Percentiles rank a stretch among this genome's conserved stretches.
Evolutionary conservation across 179 eudicot species (phyloP).

Genomic region (Drosera spatulata): DNA sequence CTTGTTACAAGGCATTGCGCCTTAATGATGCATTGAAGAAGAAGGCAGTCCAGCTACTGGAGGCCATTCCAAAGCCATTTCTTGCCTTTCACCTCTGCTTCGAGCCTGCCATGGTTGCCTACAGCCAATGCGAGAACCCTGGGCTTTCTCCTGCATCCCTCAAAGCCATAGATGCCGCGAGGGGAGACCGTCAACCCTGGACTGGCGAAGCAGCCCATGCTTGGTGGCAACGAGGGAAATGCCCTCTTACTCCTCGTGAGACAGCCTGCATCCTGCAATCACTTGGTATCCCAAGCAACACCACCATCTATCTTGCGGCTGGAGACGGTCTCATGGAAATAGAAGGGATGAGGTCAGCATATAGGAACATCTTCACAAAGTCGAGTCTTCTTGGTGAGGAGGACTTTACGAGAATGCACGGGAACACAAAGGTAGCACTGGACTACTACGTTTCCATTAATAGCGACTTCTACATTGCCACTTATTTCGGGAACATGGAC

Average conservation of each 20-base stretch:
- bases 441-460: slow-evolving; percentile 83
- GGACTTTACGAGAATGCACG: slow-evolving; percentile 81
- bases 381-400: slow-evolving; percentile 45
- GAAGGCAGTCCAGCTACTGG: slow-evolving; percentile 55
- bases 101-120: slow-evolving; percentile 99
- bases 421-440: slow-evolving; percentile 94
- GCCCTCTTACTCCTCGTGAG: slow-evolving; percentile 90
- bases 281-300: slow-evolving; percentile 62
- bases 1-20: slow-evolving; percentile 75
- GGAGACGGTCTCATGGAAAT: slow-evolving; percentile 96
- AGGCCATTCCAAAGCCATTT: slow-evolving; percentile 97
- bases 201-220: slow-evolving; percentile 74
- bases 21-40: slow-evolving; percentile 53
- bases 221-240: slow-evolving; percentile 93
- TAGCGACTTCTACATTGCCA: slow-evolving; percentile 80
- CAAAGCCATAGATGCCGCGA: slow-evolving; percentile 68
- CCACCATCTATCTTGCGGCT: slow-evolving; percentile 81
- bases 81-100: slow-evolving; percentile 89
- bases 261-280: slow-evolving; percentile 72
- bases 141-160: slow-evolving; percentile 51
- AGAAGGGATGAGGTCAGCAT: slow-evolving; percentile 63
- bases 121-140: slow-evolving; percentile 79
- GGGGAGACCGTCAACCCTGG: slow-evolving; percentile 83
- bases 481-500: slow-evolving; percentile 98
- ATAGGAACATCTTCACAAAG: slow-evolving; percentile 61